Percentiles rank a stretch among this genome's conserved stretches.
Conservation (phyloP, 139 green algal genomes). For the Trebouxia sp. region DNA sequence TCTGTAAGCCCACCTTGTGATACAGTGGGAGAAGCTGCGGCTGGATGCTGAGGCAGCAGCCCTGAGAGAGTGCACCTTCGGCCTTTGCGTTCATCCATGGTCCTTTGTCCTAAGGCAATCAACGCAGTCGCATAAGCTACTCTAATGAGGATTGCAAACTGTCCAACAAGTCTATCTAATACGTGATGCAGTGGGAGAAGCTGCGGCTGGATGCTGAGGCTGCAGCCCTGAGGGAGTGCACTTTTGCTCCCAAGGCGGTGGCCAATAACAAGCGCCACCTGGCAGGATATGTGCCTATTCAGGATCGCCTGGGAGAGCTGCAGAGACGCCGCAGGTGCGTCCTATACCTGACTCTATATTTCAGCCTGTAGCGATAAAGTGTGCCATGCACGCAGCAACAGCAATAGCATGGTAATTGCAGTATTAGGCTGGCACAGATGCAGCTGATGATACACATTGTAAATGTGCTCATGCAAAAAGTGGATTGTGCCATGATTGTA, state of each 20-base stretch:
- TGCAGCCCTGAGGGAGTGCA: conserved; percentile 42
- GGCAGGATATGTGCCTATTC: conserved; percentile 32
- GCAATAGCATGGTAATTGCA: too few relatives aligned
- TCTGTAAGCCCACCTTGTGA: background rate
- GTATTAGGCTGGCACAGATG: too few relatives aligned
- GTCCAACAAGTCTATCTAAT: background rate
- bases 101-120: background rate
- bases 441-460: too few relatives aligned
- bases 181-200: conserved; percentile 32
- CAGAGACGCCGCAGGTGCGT: conserved; percentile 28
- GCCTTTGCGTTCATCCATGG: background rate
- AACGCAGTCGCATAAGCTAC: background rate
- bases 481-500: too few relatives aligned
- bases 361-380: too few relatives aligned
- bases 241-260: conserved; percentile 36
- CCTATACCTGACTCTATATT: too few relatives aligned
- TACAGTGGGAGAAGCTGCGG: conserved; percentile 38
- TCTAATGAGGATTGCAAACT: background rate
- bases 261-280: conserved; percentile 1
- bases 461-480: too few relatives aligned
- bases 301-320: conserved; percentile 38
- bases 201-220: conserved; percentile 31
- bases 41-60: conserved; percentile 29
- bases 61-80: conserved; percentile 48
- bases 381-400: too few relatives aligned